These are phyloP conservation scores for Orbilia blumenaviensis DNA, from an alignment of 2,329 filamentous ascomycete species.

Conservation along the genomic window DNA sequence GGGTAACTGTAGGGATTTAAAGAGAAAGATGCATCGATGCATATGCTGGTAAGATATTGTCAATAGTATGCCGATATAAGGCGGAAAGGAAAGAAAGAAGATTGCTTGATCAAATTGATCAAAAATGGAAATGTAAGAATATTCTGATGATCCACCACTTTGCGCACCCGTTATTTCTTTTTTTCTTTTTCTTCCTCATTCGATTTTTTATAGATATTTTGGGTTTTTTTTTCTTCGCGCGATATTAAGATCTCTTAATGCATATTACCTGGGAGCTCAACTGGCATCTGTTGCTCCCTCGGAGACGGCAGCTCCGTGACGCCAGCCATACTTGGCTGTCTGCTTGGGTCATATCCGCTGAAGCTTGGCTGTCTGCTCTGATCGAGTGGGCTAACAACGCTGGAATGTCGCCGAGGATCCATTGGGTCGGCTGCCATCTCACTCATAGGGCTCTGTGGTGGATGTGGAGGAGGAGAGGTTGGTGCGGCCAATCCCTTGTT, in stretches of 20 bases:
- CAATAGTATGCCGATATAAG: background rate
- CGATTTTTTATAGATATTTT: slow-evolving; percentile 4
- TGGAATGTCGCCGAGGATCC: slow-evolving; percentile 28
- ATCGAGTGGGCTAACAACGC: slow-evolving; percentile 16
- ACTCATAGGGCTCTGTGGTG: slow-evolving; percentile 32
- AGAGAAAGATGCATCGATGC: slow-evolving; percentile 5
- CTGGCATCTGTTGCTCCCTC: slow-evolving; percentile 32
- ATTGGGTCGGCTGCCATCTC: slow-evolving; percentile 35
- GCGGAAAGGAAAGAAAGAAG: background rate
- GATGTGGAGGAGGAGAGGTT: slow-evolving; percentile 23
- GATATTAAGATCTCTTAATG: background rate
- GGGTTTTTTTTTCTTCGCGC: background rate
- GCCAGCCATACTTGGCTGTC: background rate
- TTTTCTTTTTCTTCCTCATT: background rate
- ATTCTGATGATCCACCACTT: background rate
- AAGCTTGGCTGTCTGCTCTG: background rate
- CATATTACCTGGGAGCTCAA: slow-evolving; percentile 29
- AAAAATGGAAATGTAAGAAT: background rate
- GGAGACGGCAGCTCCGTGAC: slow-evolving; percentile 47
- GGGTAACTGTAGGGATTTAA: too few species aligned
- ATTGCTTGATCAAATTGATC: background rate
- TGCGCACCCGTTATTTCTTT: background rate
- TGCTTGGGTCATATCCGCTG: background rate
- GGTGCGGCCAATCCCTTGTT: slow-evolving; percentile 35
- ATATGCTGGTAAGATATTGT: slow-evolving; percentile 12